These are phyloP conservation scores for Parsonsia alboflavescens DNA, from an alignment of 257 asterid genomes.

Conservation along the genomic window DNA sequence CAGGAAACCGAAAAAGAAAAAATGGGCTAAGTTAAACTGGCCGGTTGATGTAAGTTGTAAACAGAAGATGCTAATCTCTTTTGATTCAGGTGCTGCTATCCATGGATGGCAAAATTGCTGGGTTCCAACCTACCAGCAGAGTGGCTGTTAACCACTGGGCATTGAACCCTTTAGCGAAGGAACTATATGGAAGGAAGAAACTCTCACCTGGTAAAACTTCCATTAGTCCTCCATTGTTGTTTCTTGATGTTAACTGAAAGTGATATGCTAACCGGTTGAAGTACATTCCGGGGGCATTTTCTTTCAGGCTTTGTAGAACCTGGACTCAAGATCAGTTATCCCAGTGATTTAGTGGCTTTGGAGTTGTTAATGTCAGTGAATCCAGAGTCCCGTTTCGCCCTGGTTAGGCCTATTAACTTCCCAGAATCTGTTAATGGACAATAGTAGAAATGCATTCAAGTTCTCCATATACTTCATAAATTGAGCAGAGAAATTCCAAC, in stretches of 20 bases:
- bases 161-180: conserved; percentile 70
- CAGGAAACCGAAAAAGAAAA: background rate
- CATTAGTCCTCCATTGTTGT: background rate
- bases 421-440: conserved; percentile 6
- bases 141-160: conserved; percentile 88
- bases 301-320: conserved; percentile 70
- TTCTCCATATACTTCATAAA: background rate
- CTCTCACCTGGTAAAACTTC: conserved; percentile 66
- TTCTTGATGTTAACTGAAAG: background rate
- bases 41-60: background rate
- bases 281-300: background rate
- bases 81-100: conserved; percentile 55
- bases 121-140: conserved; percentile 75
- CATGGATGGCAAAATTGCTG: conserved; percentile 46
- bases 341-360: conserved; percentile 41
- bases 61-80: background rate
- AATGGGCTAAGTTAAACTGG: background rate
- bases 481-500: background rate
- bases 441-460: background rate
- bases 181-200: conserved; percentile 55
- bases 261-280: background rate
- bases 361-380: conserved; percentile 68
- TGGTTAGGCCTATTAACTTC: conserved; percentile 46
- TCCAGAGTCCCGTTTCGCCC: conserved; percentile 51
- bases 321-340: conserved; percentile 47